A percentile compares a stretch with the other conserved stretches of the same genome.
Conservation (phyloP, 768 basidiomycete genomes). For the Agaricus subrufescens region DNA sequence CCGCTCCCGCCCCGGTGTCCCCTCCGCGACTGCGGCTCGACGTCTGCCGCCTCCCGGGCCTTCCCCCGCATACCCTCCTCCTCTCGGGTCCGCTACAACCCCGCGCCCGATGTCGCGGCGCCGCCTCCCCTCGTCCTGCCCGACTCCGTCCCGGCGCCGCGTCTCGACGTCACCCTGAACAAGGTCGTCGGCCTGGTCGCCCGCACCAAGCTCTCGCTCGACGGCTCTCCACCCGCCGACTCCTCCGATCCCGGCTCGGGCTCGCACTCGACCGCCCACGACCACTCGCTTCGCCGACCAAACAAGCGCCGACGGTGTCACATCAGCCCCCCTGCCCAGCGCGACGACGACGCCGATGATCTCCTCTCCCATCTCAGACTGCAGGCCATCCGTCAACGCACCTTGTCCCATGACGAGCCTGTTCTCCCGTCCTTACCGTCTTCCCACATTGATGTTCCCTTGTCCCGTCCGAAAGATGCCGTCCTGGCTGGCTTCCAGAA, state of each 20-base stretch:
- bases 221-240: conserved; percentile 24
- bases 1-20: conserved; percentile 20
- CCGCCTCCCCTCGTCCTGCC: conserved; percentile 9
- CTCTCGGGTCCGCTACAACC: conserved; percentile 27
- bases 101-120: conserved; percentile 23
- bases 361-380: conserved; percentile 34
- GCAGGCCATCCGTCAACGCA: conserved; percentile 24
- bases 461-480: conserved; percentile 19
- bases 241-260: conserved; percentile 18
- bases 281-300: conserved; percentile 17
- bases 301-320: conserved; percentile 25
- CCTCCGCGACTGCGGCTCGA: conserved; percentile 24
- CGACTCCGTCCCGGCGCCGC: conserved; percentile 14
- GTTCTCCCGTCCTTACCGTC: conserved; percentile 18
- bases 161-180: conserved; percentile 53
- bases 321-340: conserved; percentile 12
- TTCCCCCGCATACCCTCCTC: conserved; percentile 37
- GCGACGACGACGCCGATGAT: conserved; percentile 21
- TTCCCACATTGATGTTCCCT: background rate
- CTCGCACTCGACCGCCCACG: conserved; percentile 8
- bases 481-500: conserved; percentile 46
- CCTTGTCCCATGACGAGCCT: conserved; percentile 26
- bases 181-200: conserved; percentile 46
- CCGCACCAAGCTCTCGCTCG: conserved; percentile 13
- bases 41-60: conserved; percentile 16